phyloP scores from a whole-genome alignment of 2,329 filamentous ascomycete genomes.

The Penicillium brevicompactum region DNA sequence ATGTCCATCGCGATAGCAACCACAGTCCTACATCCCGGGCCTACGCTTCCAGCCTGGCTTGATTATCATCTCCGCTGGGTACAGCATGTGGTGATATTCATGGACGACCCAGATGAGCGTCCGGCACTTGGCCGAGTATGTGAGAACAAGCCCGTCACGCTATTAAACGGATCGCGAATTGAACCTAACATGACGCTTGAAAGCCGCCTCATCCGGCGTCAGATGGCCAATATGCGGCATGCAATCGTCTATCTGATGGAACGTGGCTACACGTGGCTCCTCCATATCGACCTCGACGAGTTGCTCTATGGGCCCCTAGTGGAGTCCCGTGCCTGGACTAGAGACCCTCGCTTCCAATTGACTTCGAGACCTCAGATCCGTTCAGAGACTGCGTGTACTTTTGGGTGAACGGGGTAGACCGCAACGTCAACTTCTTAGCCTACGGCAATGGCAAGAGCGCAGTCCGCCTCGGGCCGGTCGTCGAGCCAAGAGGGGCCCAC shows the following conservation, averaged over 20 bases:
- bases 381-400: neutral
- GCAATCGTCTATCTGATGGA: neutral
- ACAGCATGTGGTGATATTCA: neutral
- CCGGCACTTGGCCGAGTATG: neutral
- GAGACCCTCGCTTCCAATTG: neutral
- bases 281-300: neutral
- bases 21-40: neutral
- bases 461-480: neutral
- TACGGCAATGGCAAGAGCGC: neutral
- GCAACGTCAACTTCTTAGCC: neutral
- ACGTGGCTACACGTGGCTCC: neutral
- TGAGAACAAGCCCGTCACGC: neutral
- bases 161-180: neutral
- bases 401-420: neutral
- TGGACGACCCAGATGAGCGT: neutral
- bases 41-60: neutral
- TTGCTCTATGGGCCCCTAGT: neutral
- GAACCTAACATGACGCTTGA: neutral
- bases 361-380: neutral
- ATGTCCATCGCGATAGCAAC: neutral
- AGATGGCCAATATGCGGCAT: neutral
- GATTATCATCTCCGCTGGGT: neutral
- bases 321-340: neutral
- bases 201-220: neutral
- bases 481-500: neutral